Conservation (phyloP, 2,329 filamentous ascomycete species). For the Fusarium scirpi region DNA sequence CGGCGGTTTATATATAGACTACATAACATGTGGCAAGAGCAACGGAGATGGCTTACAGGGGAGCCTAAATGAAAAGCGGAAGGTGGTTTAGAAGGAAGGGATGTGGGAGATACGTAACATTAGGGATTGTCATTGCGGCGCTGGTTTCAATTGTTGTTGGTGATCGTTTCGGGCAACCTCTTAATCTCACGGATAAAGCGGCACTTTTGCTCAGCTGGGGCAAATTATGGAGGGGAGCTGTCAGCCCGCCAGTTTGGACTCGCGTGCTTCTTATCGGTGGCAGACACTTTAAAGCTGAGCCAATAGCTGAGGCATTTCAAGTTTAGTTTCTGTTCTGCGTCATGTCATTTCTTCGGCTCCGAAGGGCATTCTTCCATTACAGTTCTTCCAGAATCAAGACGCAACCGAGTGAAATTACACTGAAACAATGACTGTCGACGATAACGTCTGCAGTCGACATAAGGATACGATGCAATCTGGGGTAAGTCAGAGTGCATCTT, state of each 20-base stretch:
- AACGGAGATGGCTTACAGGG: background rate
- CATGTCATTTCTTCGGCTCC: constrained; percentile 2
- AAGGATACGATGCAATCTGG: constrained; percentile 21
- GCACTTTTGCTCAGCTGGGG: constrained; percentile 35
- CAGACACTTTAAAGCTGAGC: background rate
- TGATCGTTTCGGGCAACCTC: constrained; percentile 9
- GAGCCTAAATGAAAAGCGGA: constrained; percentile 32
- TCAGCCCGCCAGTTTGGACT: constrained; percentile 25
- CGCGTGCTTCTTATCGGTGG: constrained; percentile 7
- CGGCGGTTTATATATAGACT: constrained; percentile 19
- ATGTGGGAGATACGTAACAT: constrained; percentile 27
- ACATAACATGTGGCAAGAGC: constrained; percentile 8
- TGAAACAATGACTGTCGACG: background rate
- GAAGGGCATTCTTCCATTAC: background rate
- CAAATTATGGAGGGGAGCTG: constrained; percentile 13
- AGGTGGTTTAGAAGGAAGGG: constrained; percentile 20
- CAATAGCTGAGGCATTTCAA: constrained; percentile 1
- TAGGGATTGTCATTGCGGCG: constrained; percentile 1
- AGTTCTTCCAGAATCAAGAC: background rate
- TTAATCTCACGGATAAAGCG: constrained; percentile 36
- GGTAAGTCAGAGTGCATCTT: constrained; percentile 30
- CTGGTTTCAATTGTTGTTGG: constrained; percentile 13
- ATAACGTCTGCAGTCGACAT: background rate
- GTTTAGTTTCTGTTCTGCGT: background rate
- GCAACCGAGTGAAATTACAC: background rate